phyloP scores from a whole-genome alignment of 2,329 filamentous ascomycete species.

The Fusarium sp. region DNA sequence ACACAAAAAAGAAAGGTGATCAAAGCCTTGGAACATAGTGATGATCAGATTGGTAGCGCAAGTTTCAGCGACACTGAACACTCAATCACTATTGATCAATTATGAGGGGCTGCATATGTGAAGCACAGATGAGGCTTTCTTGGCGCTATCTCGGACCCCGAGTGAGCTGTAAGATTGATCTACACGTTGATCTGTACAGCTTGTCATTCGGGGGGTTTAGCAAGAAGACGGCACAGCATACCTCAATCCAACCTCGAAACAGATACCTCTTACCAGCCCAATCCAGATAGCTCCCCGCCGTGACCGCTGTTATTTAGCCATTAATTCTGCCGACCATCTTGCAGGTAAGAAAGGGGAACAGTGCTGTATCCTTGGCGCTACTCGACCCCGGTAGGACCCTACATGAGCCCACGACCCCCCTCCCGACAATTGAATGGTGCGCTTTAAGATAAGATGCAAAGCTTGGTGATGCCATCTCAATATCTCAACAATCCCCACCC shows the following conservation, averaged over 20 bases:
- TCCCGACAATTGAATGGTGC: conserved; percentile 19
- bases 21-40: not conserved
- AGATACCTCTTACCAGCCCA: too few relatives aligned
- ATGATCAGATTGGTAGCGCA: not conserved
- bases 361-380: conserved; percentile 1
- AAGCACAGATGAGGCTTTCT: conserved; percentile 24
- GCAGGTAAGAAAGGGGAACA: not conserved
- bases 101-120: not conserved
- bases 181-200: conserved; percentile 40
- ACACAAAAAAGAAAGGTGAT: not conserved
- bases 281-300: not conserved
- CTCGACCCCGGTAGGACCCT: conserved; percentile 3
- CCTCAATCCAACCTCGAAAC: not conserved
- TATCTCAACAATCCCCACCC: conserved; percentile 14
- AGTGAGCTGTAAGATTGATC: conserved; percentile 30
- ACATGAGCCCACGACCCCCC: not conserved
- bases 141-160: conserved; percentile 23
- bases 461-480: conserved; percentile 40
- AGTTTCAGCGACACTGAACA: not conserved
- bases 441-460: conserved; percentile 34
- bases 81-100: not conserved
- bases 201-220: not conserved
- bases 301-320: not conserved
- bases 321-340: not conserved
- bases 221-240: not conserved